Evolutionary conservation across 345 rosid species (phyloP), one percentile per base, ranked within the genome.

Genomic region (Eucalyptus curtisii): DNA sequence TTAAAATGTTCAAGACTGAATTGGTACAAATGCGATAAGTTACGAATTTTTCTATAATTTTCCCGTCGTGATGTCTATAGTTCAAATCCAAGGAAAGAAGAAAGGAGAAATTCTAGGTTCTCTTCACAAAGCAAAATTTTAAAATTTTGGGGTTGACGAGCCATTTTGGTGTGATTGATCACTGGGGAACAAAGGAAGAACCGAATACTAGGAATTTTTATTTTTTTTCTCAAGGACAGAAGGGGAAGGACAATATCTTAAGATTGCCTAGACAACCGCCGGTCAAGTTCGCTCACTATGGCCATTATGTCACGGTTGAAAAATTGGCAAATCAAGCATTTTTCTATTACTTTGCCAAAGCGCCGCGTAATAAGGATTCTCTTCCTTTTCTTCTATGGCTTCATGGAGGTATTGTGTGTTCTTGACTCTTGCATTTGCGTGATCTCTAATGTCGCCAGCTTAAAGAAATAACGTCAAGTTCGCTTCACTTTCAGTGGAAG

Each of bases 161-260:
- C 25, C 90, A 5, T 50, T 93, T 93, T 82, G 45, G 44, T 33
- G 71, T 82, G 25, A 81, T 40, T 86, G 82, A 88, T 5, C 57
- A 68, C 49, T 52, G 85, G 4, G 89, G 71, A 61, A 40, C 9
- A 24, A 57, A 57, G 27, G 61, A 55, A 55, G 64, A 57, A 57
- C 24, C 81, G 11, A 17, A 20, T 42, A 17, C 81, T 15, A 82
- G 37, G 37, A 33, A 15, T 49, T 49, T 15, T 15, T 92, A n/a
- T 15, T 15, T 92, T 52, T 47, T 89, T 86, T 5, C 42, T 20
- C 91, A 92, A 17, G 95, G 92, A 52, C 13, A 89, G 82, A 96
- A 94, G 79, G 49, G 61, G 66, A 85, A 48, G 16, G 87, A 85
- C 44, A 85, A 25, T 27, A 45, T 82, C 22, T 13, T 2, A 19